Evolutionary conservation across 257 asterid species (phyloP).

Genomic region (Pogostemon cablin): DNA sequence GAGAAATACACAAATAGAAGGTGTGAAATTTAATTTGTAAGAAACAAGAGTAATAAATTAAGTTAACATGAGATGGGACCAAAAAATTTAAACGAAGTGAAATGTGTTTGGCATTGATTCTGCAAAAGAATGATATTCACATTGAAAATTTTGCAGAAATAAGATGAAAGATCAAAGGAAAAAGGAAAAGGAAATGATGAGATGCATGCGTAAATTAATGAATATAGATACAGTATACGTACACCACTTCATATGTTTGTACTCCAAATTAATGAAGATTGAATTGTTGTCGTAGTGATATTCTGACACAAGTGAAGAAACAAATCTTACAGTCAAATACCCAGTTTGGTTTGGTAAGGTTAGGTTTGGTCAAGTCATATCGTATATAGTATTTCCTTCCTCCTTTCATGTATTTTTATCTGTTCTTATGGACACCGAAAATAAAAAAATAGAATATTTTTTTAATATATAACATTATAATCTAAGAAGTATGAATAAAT

Average conservation of each 20-base stretch:
- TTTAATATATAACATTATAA: too few relatives aligned
- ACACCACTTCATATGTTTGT: neutral
- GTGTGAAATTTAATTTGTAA: too few relatives aligned
- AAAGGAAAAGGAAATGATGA: neutral
- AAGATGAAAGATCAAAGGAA: neutral
- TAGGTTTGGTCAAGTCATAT: slow-evolving; percentile 3
- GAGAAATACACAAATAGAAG: too few relatives aligned
- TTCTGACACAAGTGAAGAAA: slow-evolving; percentile 17
- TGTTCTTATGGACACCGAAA: too few relatives aligned
- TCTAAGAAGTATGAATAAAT: too few relatives aligned
- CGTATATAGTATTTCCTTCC: neutral
- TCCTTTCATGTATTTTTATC: too few relatives aligned
- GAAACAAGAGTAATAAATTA: too few relatives aligned
- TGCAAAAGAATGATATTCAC: neutral
- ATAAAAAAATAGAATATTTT: too few relatives aligned
- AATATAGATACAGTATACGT: neutral
- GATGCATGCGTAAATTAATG: slow-evolving; percentile 4
- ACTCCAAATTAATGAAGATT: neutral
- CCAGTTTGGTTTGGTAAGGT: neutral
- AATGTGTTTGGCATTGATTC: neutral
- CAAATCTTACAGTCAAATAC: slow-evolving; percentile 6
- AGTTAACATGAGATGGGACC: too few relatives aligned
- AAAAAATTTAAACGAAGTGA: too few relatives aligned
- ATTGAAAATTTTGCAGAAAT: neutral
- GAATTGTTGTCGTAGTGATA: neutral